These are phyloP conservation scores for Acanthamoeba castellanii DNA, from an alignment of 208 protist species.

Conservation along the genomic window DNA sequence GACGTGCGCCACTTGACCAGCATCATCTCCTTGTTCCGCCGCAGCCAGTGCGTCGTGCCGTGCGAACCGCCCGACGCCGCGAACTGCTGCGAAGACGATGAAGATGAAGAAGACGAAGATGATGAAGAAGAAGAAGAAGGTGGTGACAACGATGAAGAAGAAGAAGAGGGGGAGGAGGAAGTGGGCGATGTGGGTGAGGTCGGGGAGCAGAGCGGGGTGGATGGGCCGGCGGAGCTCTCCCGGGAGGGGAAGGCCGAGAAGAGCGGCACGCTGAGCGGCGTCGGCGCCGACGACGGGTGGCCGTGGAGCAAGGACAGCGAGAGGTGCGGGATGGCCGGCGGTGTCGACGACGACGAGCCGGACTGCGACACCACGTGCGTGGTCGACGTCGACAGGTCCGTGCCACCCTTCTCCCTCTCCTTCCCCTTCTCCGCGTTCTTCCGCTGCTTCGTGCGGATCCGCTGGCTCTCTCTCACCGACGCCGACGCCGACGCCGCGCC, in stretches of 20 bases:
- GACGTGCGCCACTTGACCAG: constrained; percentile 23
- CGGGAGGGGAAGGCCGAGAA: background rate
- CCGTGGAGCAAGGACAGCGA: background rate
- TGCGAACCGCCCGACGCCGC: no score
- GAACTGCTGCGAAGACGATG: background rate
- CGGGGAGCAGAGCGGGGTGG: background rate
- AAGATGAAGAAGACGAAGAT: background rate
- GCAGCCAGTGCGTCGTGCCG: background rate
- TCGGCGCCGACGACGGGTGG: background rate
- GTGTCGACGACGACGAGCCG: background rate
- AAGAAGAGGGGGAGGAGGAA: background rate
- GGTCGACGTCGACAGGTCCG: constrained; percentile 79
- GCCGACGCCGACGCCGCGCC: no score
- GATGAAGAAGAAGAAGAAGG: background rate
- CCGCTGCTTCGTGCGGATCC: background rate
- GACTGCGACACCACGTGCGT: constrained; percentile 79
- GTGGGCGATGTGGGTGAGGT: background rate
- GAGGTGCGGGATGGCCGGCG: background rate
- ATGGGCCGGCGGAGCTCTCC: background rate
- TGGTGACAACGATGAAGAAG: background rate
- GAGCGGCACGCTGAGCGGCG: background rate
- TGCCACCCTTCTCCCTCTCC: background rate
- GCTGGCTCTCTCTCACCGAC: background rate
- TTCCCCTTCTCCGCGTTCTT: constrained; percentile 14
- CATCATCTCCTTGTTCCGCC: background rate